Evolutionary conservation across 495 filamentous ascomycete species (phyloP).

Genomic region (Amphirosellinia nigrospora): DNA sequence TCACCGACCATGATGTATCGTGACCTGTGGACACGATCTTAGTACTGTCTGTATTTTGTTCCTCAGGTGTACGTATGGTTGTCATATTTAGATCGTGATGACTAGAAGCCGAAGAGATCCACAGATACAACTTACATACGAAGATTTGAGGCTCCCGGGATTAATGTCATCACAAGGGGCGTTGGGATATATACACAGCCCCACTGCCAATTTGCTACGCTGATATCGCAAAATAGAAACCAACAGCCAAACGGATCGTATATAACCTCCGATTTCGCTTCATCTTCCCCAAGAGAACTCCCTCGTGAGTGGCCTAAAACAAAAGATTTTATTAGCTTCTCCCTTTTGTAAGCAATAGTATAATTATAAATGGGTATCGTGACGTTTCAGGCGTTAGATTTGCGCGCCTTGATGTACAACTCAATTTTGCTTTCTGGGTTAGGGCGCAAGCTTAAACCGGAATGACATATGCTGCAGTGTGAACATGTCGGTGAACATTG

Average conservation of each 20-base stretch:
- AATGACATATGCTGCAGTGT: not conserved
- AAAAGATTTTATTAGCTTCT: not conserved
- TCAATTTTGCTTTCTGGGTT: not conserved
- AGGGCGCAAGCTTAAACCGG: constrained; percentile 8
- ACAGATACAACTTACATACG: constrained; percentile 3
- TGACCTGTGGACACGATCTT: constrained; percentile 15
- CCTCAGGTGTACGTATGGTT: not conserved
- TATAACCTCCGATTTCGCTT: not conserved
- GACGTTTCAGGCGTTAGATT: constrained; percentile 1
- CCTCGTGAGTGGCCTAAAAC: not conserved
- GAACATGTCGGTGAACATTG: not conserved
- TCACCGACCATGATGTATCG: constrained; percentile 1
- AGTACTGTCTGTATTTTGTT: constrained; percentile 11
- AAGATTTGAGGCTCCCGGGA: not conserved
- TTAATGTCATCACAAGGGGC: not conserved
- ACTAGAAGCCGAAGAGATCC: not conserved
- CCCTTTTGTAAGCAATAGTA: not conserved
- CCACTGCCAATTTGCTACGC: not conserved
- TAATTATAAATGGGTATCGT: not conserved
- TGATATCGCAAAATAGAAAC: constrained; percentile 14
- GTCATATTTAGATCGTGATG: constrained; percentile 21
- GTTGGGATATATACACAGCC: not conserved
- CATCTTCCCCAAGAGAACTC: not conserved
- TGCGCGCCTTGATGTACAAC: not conserved
- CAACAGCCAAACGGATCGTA: not conserved